Base-by-base conservation (phyloP, 495 filamentous ascomycete species). In the Amorphotheca resinae region DNA sequence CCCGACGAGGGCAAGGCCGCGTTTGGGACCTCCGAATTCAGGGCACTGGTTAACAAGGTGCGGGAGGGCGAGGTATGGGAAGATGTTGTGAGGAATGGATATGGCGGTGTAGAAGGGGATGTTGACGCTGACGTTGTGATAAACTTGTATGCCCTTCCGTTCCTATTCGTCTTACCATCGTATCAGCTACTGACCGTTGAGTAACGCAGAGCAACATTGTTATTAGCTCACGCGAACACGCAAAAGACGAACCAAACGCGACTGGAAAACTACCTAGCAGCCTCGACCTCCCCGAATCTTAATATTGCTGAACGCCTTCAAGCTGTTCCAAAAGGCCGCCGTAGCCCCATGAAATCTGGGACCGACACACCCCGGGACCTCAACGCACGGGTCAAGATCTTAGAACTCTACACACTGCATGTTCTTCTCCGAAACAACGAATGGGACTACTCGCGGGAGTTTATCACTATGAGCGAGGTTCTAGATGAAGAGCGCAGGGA, bases 41-140 rank as follows among this genome's bases (percentile, higher is more conserved):
- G 80, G 55, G 67, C 69, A 11, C 68, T 96, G 44, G 80, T 83
- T 28, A 66, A 77, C 22, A 84, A 86, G 57, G 86, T 87, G 1
- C 73, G 87, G 41, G 80, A 87, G 46, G 91, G 93, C 12, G 76
- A 74, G 12, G 73, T 96, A 5, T 98, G 91, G 91, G 84, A 95
- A 49, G 84, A 88, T 38, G 84, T 95, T 1, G 83, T 93, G 30
- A 69, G 76, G 45, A 75, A 79, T 50, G 87, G 87, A 0, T 95
- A 95, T 59, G 76, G 78, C 51, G 86, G 87, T 38, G 68, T 74
- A 8, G 89, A 95, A 58, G 87, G 85, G 5, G 82, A 82, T 46
- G 85, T 98, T 3, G 93, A 98, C 61, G 76, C 86, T 20, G 91
- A 98, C 50, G 93, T 98, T 4, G 84, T 96, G 45, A 83, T 87